A percentile compares a stretch with the other conserved stretches of the same genome.
Conservation (phyloP, 1,139 yeast genomes). For the Pichia sp. region DNA sequence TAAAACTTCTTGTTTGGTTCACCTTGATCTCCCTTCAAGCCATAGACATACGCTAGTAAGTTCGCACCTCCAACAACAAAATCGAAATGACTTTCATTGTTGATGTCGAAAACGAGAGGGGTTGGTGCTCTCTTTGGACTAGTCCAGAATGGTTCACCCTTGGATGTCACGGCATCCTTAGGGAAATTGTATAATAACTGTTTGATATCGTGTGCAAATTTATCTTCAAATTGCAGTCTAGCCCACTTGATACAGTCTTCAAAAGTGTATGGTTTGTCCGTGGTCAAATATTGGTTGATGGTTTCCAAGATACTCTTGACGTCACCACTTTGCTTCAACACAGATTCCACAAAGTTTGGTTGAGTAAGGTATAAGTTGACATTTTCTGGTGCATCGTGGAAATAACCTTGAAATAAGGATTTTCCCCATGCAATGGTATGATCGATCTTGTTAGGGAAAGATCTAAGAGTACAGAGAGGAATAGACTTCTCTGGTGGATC, state of each 20-base stretch:
- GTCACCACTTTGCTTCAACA: conserved; percentile 87
- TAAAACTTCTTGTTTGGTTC: conserved; percentile 38
- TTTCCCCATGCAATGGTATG: conserved; percentile 99
- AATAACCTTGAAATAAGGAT: conserved; percentile 88
- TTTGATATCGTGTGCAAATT: conserved; percentile 76
- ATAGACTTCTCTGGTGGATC: conserved; percentile 98
- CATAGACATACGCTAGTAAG: conserved; percentile 83
- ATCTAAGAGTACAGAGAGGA: conserved; percentile 93
- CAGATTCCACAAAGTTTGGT: conserved; percentile 86
- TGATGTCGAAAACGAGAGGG: conserved; percentile 68
- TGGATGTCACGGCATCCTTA: conserved; percentile 80
- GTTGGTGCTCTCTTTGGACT: conserved; percentile 97
- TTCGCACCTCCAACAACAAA: conserved; percentile 88
- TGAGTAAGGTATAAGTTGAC: conserved; percentile 87
- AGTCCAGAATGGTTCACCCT: conserved; percentile 95
- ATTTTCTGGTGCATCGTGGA: conserved; percentile 84
- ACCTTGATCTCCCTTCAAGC: conserved; percentile 60
- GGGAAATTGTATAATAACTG: conserved; percentile 94
- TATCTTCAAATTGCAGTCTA: conserved; percentile 76
- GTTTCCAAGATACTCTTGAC: conserved; percentile 81
- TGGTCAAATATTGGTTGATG: conserved; percentile 57
- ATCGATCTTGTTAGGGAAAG: conserved; percentile 96
- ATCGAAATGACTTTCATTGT: conserved; percentile 70
- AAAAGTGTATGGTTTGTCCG: conserved; percentile 77
- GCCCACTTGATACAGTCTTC: conserved; percentile 98